phyloP scores from a whole-genome alignment of 139 green algal genomes.

The Chlorella sp. region DNA sequence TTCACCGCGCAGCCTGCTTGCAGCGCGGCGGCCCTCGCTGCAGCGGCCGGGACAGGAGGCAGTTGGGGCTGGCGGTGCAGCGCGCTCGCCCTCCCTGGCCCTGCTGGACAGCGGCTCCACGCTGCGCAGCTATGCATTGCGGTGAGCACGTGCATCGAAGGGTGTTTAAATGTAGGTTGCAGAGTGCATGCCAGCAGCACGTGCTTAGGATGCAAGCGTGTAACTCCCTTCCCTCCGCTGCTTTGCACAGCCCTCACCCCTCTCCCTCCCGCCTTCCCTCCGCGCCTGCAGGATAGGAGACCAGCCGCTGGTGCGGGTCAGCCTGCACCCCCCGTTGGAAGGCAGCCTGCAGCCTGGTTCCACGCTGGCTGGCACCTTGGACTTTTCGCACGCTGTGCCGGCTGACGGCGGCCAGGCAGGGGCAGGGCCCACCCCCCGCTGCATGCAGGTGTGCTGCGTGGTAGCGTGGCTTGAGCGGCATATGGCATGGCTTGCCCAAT shows the following conservation, averaged over 20 bases:
- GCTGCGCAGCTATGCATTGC: slow-evolving; percentile 37
- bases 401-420: background rate
- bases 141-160: background rate
- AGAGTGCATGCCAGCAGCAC: background rate
- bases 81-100: background rate
- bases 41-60: slow-evolving; percentile 14
- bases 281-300: slow-evolving; percentile 53
- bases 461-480: no score
- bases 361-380: slow-evolving; percentile 73
- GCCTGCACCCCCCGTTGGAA: slow-evolving; percentile 72
- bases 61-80: background rate
- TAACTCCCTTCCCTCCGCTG: no score
- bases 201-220: no score
- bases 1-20: background rate
- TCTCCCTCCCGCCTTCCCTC: background rate
- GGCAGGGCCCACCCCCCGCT: background rate
- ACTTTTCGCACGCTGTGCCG: slow-evolving; percentile 61
- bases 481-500: no score
- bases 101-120: background rate
- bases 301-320: slow-evolving; percentile 52
- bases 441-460: slow-evolving; percentile 26
- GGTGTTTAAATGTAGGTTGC: no score
- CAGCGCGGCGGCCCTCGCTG: background rate
- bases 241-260: no score
- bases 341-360: slow-evolving; percentile 68